Percentiles rank a stretch among this genome's conserved stretches.
Conservation (phyloP, 495 filamentous ascomycete species). For the Penicillium samsonianum region DNA sequence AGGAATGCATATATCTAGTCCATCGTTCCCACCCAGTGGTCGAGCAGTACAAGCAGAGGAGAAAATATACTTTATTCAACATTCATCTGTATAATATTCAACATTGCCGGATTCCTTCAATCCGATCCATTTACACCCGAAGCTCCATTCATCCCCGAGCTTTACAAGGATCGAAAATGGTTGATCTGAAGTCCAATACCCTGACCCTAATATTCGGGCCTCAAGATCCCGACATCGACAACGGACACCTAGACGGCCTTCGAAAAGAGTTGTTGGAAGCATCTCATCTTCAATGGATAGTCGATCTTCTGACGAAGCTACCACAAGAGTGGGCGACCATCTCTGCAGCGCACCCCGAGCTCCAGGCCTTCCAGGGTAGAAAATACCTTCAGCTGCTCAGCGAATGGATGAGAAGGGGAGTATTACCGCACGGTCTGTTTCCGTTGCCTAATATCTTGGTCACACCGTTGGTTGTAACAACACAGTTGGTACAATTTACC, state of each 20-base stretch:
- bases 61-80: background rate
- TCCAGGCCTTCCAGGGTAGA: background rate
- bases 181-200: background rate
- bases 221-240: background rate
- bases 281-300: background rate
- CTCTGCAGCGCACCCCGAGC: background rate
- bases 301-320: background rate
- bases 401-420: background rate
- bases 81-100: background rate
- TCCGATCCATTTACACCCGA: background rate
- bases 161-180: background rate
- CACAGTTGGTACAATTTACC: slow-evolving; percentile 34
- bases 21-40: background rate
- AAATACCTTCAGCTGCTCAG: background rate
- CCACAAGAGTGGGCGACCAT: background rate
- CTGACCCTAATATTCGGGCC: background rate
- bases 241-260: background rate
- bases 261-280: background rate
- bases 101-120: background rate
- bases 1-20: background rate
- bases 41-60: background rate
- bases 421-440: background rate
- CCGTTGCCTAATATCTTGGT: slow-evolving; percentile 32
- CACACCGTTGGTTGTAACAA: slow-evolving; percentile 31
- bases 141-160: background rate